phyloP scores from a whole-genome alignment of 768 basidiomycete genomes.

The Leccinum broughii region DNA sequence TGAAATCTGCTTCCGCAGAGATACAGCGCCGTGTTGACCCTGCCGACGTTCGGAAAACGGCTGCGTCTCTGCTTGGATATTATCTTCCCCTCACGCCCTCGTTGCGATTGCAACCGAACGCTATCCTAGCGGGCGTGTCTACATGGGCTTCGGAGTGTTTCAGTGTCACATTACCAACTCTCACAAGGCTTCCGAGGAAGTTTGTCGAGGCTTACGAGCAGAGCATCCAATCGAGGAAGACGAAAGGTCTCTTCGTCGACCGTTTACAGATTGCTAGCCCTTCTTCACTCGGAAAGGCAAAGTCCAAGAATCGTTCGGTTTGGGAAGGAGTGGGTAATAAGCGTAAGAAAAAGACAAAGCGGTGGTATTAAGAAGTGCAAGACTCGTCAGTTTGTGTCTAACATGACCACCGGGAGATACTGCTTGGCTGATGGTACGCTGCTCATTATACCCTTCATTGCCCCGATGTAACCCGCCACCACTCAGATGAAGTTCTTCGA shows the following conservation, averaged over 20 bases:
- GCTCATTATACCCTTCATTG: neutral
- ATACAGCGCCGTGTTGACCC: constrained; percentile 43
- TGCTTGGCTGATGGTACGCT: neutral
- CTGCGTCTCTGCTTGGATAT: constrained; percentile 70
- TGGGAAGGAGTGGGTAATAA: constrained; percentile 22
- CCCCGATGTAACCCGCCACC: too few species aligned
- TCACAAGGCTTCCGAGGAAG: constrained; percentile 23
- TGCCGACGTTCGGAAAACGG: constrained; percentile 57
- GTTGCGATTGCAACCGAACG: constrained; percentile 44
- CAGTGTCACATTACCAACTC: constrained; percentile 17
- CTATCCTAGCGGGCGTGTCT: constrained; percentile 56
- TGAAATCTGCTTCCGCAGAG: constrained; percentile 25
- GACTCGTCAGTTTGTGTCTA: too few species aligned
- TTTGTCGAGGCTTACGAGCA: constrained; percentile 25
- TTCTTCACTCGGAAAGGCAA: constrained; percentile 21
- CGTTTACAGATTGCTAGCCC: constrained; percentile 17
- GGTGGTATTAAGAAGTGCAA: constrained; percentile 16
- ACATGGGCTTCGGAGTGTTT: constrained; percentile 50
- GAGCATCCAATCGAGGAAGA: constrained; percentile 5
- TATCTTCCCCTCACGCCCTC: constrained; percentile 55
- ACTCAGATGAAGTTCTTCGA: neutral
- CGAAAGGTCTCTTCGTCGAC: constrained; percentile 27
- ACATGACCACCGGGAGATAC: too few species aligned
- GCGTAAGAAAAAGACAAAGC: constrained; percentile 16
- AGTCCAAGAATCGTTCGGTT: constrained; percentile 26